phyloP scores from a whole-genome alignment of 208 protist species.

The Balamuthia mandrillaris region DNA sequence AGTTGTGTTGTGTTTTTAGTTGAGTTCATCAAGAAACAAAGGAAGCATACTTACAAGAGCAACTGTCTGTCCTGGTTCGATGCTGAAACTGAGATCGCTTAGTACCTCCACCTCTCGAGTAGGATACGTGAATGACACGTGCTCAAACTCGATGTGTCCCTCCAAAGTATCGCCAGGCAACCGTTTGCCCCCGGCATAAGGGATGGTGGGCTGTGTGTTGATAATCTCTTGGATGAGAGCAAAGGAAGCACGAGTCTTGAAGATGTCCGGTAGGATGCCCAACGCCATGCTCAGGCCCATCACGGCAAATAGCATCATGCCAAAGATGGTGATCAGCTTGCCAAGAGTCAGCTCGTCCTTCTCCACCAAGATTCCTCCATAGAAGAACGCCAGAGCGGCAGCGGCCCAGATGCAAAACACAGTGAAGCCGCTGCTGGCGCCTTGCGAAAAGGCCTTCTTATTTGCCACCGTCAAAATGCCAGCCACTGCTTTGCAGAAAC shows the following conservation, averaged over 20 bases:
- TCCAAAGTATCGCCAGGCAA: background rate
- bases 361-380: background rate
- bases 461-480: background rate
- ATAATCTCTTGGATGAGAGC: constrained; percentile 52
- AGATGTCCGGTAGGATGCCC: background rate
- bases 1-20: background rate
- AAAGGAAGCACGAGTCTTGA: background rate
- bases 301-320: constrained; percentile 24
- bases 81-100: constrained; percentile 22
- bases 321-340: background rate
- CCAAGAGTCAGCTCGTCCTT: background rate
- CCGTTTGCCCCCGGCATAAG: background rate
- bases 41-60: constrained; percentile 7
- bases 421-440: background rate
- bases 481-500: background rate
- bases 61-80: constrained; percentile 16
- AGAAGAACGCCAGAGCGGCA: constrained; percentile 2
- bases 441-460: background rate
- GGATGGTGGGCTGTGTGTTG: constrained; percentile 42
- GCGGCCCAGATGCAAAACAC: background rate
- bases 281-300: background rate
- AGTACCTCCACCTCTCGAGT: constrained; percentile 29
- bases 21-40: background rate
- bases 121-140: constrained; percentile 60
- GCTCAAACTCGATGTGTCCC: constrained; percentile 16